Evolutionary conservation across 2,329 filamentous ascomycete species (phyloP), one percentile per base, ranked within the genome.

Genomic region (Xylariaceae sp.): DNA sequence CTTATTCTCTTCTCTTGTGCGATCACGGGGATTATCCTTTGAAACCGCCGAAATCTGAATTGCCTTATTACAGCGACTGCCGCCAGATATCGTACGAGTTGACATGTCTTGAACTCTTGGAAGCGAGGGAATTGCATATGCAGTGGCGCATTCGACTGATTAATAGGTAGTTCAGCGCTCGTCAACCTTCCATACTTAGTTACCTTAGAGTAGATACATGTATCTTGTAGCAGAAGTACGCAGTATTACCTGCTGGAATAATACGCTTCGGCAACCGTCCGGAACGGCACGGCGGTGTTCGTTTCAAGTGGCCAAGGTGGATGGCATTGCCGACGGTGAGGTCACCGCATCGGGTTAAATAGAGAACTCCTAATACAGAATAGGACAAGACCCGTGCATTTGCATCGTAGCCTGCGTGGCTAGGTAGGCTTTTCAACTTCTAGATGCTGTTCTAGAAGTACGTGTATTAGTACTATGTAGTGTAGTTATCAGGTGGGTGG

Each of bases 111-210:
- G 32, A 10, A 10, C 13, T 34, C 21, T 43, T 13, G 41, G n/a
- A 19, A 46, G 30, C 52, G 26, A 41, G 29, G n/a, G 41, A 37
- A 30, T n/a, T 48, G 45, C 44, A 51, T 40, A 39, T 48, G 53
- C 32, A 26, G 50, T 7, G 21, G 9, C 41, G 43, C 47, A 41
- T 22, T 48, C 40, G 19, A 47, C 52, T 29, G 44, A 56, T 53
- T 22, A 16, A 52, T 52, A 15, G 45, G 12, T 18, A 12, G 8
- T 22, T 30, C 29, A 43, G 2, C 7, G 12, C 4, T 37, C 5
- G 9, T 9, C n/a, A 37, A 5, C n/a, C 7, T 13, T 16, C 13
- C 36, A 4, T 37, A 37, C 15, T 1, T 37, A 37, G 15, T 37
- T 9, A 15, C 29, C 6, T 7, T 30, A 6, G 29, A 30, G 6